A percentile compares a stretch with the other conserved stretches of the same genome.
These are phyloP conservation scores for Neurospora sp. DNA, from an alignment of 495 filamentous ascomycete species.

Conservation along the genomic window DNA sequence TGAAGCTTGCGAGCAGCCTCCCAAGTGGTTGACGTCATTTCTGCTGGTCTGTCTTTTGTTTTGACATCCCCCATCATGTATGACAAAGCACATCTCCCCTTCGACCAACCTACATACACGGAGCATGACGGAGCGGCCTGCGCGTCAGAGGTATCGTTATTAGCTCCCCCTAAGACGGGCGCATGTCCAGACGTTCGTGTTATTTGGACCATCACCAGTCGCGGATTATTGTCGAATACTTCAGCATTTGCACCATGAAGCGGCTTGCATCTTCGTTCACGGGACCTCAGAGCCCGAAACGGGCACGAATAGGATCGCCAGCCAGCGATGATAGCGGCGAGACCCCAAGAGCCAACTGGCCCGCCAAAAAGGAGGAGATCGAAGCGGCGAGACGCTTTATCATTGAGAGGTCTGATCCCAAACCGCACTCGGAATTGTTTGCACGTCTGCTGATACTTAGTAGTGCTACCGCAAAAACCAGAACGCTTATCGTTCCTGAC, in stretches of 20 bases:
- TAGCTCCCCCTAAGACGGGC: not conserved
- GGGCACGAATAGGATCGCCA: not conserved
- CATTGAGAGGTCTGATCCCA: conserved; percentile 38
- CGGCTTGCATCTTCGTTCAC: not conserved
- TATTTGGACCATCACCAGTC: not conserved
- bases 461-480: conserved; percentile 15
- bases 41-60: not conserved
- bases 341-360: not conserved
- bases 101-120: not conserved
- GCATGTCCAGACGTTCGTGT: not conserved
- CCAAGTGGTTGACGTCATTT: not conserved
- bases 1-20: not conserved
- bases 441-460: conserved; percentile 4
- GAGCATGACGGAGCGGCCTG: not conserved
- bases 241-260: not conserved
- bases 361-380: not conserved
- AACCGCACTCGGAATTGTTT: not conserved
- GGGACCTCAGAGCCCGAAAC: not conserved
- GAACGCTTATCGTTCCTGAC: conserved; percentile 45
- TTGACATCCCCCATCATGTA: not conserved
- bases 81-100: not conserved
- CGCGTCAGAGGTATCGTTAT: not conserved
- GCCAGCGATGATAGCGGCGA: not conserved
- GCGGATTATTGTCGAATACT: not conserved
- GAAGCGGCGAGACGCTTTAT: conserved; percentile 27